Percentiles rank a stretch among this genome's conserved stretches.
These are phyloP conservation scores for Paxillus involutus DNA, from an alignment of 768 basidiomycete genomes.

Conservation along the genomic window DNA sequence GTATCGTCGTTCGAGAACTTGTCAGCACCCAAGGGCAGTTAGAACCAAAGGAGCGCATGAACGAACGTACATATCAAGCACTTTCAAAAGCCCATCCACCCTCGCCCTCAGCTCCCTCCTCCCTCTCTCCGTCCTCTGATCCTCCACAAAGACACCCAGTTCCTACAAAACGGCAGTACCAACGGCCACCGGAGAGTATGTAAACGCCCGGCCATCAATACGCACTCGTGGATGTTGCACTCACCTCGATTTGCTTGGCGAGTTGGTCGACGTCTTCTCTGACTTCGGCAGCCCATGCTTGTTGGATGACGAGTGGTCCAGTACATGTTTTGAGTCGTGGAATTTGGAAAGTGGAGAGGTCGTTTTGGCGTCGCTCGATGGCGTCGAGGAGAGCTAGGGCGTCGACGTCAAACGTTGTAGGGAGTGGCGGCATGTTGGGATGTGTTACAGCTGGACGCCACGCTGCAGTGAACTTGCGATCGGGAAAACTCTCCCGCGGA, in stretches of 20 bases:
- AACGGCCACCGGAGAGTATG: neutral
- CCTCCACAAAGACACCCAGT: constrained; percentile 69
- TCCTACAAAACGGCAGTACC: constrained; percentile 38
- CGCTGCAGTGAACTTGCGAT: too few species aligned
- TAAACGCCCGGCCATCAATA: neutral
- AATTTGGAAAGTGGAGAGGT: constrained; percentile 70
- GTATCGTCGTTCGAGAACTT: neutral
- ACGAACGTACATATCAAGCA: constrained; percentile 53
- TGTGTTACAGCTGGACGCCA: too few species aligned
- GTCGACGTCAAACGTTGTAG: constrained; percentile 51
- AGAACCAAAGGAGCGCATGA: neutral
- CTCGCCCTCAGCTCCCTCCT: constrained; percentile 46
- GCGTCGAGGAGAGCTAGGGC: constrained; percentile 49
- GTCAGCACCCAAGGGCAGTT: neutral
- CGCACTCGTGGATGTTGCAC: neutral
- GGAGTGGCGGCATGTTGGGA: constrained; percentile 61
- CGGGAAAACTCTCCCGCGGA: too few species aligned
- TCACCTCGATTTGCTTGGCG: constrained; percentile 60
- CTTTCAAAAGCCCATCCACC: constrained; percentile 48
- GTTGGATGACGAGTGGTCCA: constrained; percentile 70
- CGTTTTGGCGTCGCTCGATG: constrained; percentile 55
- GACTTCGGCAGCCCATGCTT: constrained; percentile 71
- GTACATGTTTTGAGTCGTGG: constrained; percentile 68
- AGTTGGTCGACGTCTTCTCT: constrained; percentile 71
- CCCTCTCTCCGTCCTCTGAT: constrained; percentile 60